Base-by-base conservation (phyloP, 1,139 yeast genomes). In the Magnusiomyces clavatus region DNA sequence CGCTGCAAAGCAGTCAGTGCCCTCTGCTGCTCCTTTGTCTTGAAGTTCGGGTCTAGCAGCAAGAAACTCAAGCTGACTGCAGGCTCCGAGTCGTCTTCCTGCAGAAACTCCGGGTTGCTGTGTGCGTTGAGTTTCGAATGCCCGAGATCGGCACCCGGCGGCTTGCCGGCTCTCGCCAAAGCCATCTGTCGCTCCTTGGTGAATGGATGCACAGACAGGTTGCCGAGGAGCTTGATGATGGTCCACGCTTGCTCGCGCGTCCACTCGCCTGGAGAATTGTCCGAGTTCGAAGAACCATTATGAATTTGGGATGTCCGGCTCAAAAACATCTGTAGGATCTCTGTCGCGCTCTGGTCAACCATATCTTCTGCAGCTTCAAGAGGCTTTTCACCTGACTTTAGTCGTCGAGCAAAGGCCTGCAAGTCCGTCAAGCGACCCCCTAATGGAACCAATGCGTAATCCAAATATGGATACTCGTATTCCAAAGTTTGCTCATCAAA, bases 351-450 rank as follows among this genome's bases (percentile, higher is more conserved):
- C 66, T 89, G 96, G 37, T 74, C 76, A 8, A 88, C 77, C 84
- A 92, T 85, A 59, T 88, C 94, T 3, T 76, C 69, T 46, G 89
- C 71, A 0, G 98, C 97, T 50, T 77, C 83, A 19, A 69, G 62
- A 0, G 96, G 95, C 11, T 78, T 66, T 64, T 92, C 97, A 2
- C 98, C 98, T 0, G 92, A 81, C 60, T 82, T 83, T 20, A 92
- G 77, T 51, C 97, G 83, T 62, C 97, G 79, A 0, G 86, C 85
- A 69, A 88, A 88, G 17, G 95, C 83, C 67, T 92, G 97, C 52
- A 92, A 74, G 65, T 92, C 98, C 51, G 90, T 76, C 90, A 92
- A 86, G 58, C 98, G 80, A 43, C 98, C 98, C 12, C 98, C 98
- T 35, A 92, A 69, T 8, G 96, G 95, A 29, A 71, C 79, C 48